Base-by-base conservation (phyloP, 768 basidiomycete species). In the Macrolepiota fuliginosa region DNA sequence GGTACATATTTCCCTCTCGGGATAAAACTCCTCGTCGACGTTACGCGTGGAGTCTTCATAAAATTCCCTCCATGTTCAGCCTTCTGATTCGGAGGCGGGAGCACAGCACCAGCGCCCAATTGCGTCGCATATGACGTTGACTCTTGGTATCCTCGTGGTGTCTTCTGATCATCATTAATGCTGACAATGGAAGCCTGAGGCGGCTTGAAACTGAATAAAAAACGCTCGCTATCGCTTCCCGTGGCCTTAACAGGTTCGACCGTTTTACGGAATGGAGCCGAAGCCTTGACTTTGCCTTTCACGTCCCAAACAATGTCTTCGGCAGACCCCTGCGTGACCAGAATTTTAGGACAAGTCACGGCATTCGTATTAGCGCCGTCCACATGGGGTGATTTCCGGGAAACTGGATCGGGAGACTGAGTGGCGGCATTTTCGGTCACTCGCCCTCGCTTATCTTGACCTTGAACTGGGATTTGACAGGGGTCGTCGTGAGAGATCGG, bases 391-490 rank as follows among this genome's bases (percentile, higher is more conserved):
- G 36, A 35, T 17, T 55, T 55, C 46, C 45, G 45, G 22, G 32
- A 27, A 39, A 49, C 40, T 50, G 47, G 22, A 27, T 49, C 60
- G 27, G 29, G 32, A 55, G 46, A n/a, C 11, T 39, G 53, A 47
- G 45, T 24, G 35, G 24, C 27, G 45, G 35, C 13, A 11, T 55
- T 40, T 11, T 15, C 4, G 25, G 27, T 50, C n/a, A 9, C 54
- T 27, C 36, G 25, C 49, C 15, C 15, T 49, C 49, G 46, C 36
- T 51, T 52, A 59, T 54, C 45, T 61, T 55, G 54, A 49, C 32
- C 19, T n/a, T 59, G 47, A 15, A 13, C 32, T 19, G 25, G 54
- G 42, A 27, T 47, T 39, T 47, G 60, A 24, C 24, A 19, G 35
- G 42, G 25, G 35, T 19, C 42, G n/a, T n/a, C n/a, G 19, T 61